These are phyloP conservation scores for Fusarium brevicatenulatum DNA, from an alignment of 2,329 filamentous ascomycete genomes.

Conservation along the genomic window DNA sequence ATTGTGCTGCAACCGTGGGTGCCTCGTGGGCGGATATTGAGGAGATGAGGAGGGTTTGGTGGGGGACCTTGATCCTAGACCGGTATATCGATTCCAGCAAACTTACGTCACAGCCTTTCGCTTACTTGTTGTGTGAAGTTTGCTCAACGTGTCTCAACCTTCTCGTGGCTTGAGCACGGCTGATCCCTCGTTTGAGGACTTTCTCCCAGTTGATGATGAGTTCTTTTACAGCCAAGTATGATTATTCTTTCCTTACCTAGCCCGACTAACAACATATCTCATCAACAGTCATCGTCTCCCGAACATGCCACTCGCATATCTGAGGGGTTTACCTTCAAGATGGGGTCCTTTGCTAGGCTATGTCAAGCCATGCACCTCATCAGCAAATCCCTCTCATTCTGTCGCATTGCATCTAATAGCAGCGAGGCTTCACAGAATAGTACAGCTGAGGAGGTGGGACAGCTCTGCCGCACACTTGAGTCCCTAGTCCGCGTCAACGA, in stretches of 20 bases:
- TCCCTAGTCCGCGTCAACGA: background rate
- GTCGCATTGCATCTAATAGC: accelerated
- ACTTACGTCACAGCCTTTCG: too few relatives aligned
- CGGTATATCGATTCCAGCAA: background rate
- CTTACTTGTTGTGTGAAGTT: accelerated
- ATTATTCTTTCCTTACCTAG: too few relatives aligned
- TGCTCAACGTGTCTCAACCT: background rate
- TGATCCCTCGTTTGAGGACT: background rate
- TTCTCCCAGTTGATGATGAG: background rate
- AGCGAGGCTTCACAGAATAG: accelerated
- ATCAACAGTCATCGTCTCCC: background rate
- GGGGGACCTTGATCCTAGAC: background rate
- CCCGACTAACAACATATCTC: accelerated
- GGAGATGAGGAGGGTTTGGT: background rate
- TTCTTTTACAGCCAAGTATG: background rate
- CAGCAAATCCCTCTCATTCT: background rate
- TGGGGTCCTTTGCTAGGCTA: background rate
- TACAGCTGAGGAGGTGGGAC: background rate
- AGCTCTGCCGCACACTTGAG: background rate
- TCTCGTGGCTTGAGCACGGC: background rate
- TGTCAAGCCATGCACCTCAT: background rate
- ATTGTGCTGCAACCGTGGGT: accelerated
- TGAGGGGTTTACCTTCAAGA: background rate
- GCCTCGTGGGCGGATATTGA: background rate
- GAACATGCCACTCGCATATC: background rate